phyloP scores from a whole-genome alignment of 2,329 filamentous ascomycete genomes.

The Aschersonia sp. region DNA sequence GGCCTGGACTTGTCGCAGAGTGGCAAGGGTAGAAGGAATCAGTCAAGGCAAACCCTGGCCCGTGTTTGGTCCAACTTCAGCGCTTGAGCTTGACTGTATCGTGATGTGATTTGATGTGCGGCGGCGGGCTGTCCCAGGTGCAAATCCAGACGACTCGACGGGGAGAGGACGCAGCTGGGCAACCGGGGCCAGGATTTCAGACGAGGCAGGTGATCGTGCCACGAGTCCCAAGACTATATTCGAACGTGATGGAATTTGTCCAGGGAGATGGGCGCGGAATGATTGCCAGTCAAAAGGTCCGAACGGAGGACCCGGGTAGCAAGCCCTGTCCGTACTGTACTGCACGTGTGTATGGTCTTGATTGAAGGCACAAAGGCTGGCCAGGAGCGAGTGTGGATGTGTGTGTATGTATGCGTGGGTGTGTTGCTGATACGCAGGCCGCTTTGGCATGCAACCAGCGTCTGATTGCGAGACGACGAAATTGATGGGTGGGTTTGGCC shows the following conservation, averaged over 20 bases:
- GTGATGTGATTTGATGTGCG: not conserved
- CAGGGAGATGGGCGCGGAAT: not conserved
- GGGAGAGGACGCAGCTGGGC: not conserved
- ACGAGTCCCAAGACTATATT: not conserved
- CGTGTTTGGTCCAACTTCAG: not conserved
- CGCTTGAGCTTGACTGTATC: not conserved
- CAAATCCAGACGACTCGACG: not conserved
- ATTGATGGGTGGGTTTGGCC: not conserved
- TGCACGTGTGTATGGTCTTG: not conserved
- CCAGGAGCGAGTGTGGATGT: not conserved
- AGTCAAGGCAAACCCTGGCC: not conserved
- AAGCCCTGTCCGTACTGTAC: not conserved
- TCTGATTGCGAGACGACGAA: not conserved
- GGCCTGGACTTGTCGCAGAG: conserved; percentile 4
- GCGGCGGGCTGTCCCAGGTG: no score
- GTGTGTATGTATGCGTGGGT: not conserved
- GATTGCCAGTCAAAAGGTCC: not conserved
- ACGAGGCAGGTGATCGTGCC: not conserved
- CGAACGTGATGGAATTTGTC: not conserved
- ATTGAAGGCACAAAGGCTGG: not conserved
- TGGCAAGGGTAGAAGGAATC: conserved; percentile 3
- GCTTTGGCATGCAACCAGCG: not conserved
- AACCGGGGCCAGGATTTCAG: not conserved
- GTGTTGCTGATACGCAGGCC: not conserved
- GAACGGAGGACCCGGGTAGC: not conserved